Percentiles rank a stretch among this genome's conserved stretches.
phyloP scores from a whole-genome alignment of 1,284 basidiomycete species.

The Athelia sp. region DNA sequence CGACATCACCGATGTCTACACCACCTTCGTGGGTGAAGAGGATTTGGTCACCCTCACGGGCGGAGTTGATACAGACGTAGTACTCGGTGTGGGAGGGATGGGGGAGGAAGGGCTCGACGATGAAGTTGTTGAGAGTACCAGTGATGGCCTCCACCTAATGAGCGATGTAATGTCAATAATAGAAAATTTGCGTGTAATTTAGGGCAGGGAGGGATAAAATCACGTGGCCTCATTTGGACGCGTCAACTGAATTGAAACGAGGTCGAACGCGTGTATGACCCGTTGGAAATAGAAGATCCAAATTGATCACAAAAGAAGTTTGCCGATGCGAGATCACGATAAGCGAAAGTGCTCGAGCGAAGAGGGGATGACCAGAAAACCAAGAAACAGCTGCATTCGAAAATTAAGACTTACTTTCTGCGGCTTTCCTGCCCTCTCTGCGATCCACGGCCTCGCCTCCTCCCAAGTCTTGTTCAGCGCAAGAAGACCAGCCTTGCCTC shows the following conservation, averaged over 20 bases:
- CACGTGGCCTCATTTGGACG: conserved; percentile 2
- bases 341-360: neutral
- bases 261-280: conserved; percentile 4
- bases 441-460: conserved; percentile 85
- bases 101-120: conserved; percentile 97
- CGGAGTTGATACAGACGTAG: conserved; percentile 98
- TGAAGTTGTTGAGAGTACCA: conserved; percentile 95
- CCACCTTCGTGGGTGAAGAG: conserved; percentile 99
- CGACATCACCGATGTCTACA: conserved; percentile 98
- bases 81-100: conserved; percentile 94
- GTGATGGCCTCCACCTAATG: conserved; percentile 90
- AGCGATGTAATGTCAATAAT: too few species aligned
- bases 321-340: neutral
- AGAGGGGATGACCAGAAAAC: too few species aligned
- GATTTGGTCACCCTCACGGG: conserved; percentile 92
- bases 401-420: conserved; percentile 61
- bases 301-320: conserved; percentile 12
- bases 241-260: too few species aligned
- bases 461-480: conserved; percentile 93
- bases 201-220: neutral
- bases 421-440: conserved; percentile 87
- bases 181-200: too few species aligned
- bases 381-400: too few species aligned
- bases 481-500: conserved; percentile 96
- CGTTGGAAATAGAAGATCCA: conserved; percentile 5